phyloP scores from a whole-genome alignment of 306 rosid genomes.

The Heteromeles arbutifolia region DNA sequence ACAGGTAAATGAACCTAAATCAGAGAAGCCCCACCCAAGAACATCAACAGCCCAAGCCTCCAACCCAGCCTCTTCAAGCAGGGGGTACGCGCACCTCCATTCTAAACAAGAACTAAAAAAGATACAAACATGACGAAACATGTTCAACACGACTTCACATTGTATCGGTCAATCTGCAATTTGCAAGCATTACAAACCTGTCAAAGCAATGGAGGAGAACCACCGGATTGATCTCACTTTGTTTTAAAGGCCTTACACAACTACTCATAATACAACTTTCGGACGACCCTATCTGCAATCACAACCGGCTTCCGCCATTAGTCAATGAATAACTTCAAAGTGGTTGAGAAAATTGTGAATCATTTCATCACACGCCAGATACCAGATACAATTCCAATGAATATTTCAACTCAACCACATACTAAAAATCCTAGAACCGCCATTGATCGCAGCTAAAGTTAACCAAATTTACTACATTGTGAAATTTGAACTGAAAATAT shows the following conservation, averaged over 20 bases:
- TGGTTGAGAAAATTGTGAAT: too few species aligned
- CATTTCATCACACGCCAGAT: too few species aligned
- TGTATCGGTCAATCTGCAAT: constrained; percentile 1
- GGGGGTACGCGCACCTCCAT: constrained; percentile 80
- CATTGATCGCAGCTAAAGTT: too few species aligned
- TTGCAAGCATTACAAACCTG: constrained; percentile 41
- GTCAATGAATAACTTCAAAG: neutral
- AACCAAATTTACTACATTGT: neutral
- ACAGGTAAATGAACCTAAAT: constrained; percentile 55
- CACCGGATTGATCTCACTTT: constrained; percentile 58
- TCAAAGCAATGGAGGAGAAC: constrained; percentile 93
- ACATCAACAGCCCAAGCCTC: constrained; percentile 96
- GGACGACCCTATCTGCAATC: constrained; percentile 47
- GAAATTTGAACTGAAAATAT: neutral
- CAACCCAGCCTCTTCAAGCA: constrained; percentile 75
- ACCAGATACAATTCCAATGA: too few species aligned
- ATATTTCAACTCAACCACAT: too few species aligned
- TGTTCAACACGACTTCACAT: constrained; percentile 7
- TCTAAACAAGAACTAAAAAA: constrained; percentile 85
- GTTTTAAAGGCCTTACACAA: constrained; percentile 65
- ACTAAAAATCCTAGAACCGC: too few species aligned
- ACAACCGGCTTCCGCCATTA: neutral
- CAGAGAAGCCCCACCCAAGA: constrained; percentile 98
- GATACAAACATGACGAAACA: constrained; percentile 14
- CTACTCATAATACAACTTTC: constrained; percentile 73